Evolutionary conservation across 352 stramenopile species (phyloP), one percentile per base, ranked within the genome.

Genomic region (Blastocystis sp.): DNA sequence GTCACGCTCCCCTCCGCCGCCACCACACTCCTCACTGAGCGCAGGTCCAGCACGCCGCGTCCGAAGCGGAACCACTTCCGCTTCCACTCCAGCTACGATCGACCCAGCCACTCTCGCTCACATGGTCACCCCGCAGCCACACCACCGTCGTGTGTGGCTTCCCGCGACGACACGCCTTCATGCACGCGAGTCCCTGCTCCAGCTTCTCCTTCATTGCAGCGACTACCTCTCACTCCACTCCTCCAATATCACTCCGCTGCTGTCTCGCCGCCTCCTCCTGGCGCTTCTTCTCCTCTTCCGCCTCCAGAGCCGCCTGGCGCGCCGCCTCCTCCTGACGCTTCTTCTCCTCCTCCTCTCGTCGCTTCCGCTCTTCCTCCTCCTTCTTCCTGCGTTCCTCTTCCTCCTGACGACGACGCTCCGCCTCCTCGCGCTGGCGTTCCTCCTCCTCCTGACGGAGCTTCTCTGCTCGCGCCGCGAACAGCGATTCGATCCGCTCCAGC

Each of bases 381-480:
- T 9, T 16, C 2, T 14, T 9, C 34, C 14, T 21, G 4, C 40
- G 34, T 3, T 79, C 54, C 54, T 76, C 73, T 42, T 76, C 57
- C 48, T 85, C 63, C 40, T 49, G 21, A 42, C 34, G 9, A 24
- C 44, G 51, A 29, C 59, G 54, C 49, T 85, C 75, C 36, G 24
- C 75, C 34, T 85, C 57, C 16, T 73, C 49, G 6, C 56, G 51
- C 32, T 84, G 24, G 16, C 71, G 36, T 61, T 78, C 34, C 9
- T 78, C 67, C 44, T 78, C 67, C 18, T 78, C 67, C 42, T 18
- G 44, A 18, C 29, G 14, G 21, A 59, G 34, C 56, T 84, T 84
- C 42, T 84, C 71, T 72, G 42, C 71, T 67, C 32, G 56, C 4
- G 56, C 51, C 24, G 42, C n/a, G 40, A 71, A 69, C n/a, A 84